Evolutionary conservation across 2,329 filamentous ascomycete species (phyloP).

Genomic region (Venturia pyrina): DNA sequence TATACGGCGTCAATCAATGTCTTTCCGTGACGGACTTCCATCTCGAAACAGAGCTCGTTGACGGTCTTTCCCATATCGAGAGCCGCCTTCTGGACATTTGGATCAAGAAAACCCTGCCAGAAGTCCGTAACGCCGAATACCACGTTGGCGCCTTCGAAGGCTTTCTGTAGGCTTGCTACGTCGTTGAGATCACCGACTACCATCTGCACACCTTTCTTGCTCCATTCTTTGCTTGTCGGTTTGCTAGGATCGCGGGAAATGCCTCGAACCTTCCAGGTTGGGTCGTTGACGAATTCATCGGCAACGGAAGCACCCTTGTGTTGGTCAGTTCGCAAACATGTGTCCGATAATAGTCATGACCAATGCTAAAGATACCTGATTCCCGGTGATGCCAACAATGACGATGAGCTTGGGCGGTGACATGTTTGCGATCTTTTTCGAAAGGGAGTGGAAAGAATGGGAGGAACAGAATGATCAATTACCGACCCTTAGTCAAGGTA

Average conservation of each 20-base stretch:
- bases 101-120: slow-evolving; percentile 42
- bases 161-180: slow-evolving; percentile 18
- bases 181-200: slow-evolving; percentile 24
- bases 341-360: neutral
- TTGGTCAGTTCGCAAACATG: neutral
- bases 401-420: neutral
- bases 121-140: slow-evolving; percentile 49
- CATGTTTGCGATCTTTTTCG: neutral
- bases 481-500: too few species aligned
- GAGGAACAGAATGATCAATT: too few species aligned
- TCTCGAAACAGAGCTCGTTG: neutral
- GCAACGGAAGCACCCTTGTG: slow-evolving; percentile 22
- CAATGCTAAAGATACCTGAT: neutral
- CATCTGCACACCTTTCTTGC: slow-evolving; percentile 21
- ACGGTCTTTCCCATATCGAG: neutral
- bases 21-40: slow-evolving; percentile 21
- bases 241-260: slow-evolving; percentile 23
- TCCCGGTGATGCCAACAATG: slow-evolving; percentile 9
- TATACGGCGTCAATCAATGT: slow-evolving; percentile 28
- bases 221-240: slow-evolving; percentile 17
- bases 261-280: slow-evolving; percentile 23
- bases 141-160: slow-evolving; percentile 34
- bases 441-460: too few species aligned
- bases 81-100: slow-evolving; percentile 19
- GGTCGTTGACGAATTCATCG: slow-evolving; percentile 19